These are phyloP conservation scores for Retiboletus flavoniger DNA, from an alignment of 1,284 basidiomycete genomes.

Conservation along the genomic window DNA sequence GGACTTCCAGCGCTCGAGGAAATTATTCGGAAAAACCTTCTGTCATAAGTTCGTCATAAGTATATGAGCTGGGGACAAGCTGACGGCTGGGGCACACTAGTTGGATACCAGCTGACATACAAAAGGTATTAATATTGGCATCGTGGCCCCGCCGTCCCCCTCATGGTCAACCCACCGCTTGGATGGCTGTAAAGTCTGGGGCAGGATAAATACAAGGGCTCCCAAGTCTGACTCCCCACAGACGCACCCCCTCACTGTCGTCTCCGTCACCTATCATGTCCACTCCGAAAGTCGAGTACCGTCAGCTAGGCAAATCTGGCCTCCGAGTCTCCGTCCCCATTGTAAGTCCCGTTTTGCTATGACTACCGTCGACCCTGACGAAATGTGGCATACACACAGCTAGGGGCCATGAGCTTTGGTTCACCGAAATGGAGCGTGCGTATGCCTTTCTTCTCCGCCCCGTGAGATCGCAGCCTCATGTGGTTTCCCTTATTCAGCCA, in stretches of 20 bases:
- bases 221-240: not conserved
- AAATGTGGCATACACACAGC: constrained; percentile 20
- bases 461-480: not conserved
- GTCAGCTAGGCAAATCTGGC: constrained; percentile 48
- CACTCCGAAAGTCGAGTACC: constrained; percentile 34
- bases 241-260: too few relatives aligned
- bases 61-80: not conserved
- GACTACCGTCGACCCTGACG: not conserved
- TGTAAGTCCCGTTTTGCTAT: constrained; percentile 18
- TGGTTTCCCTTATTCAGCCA: constrained; percentile 20
- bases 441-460: not conserved
- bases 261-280: constrained; percentile 2
- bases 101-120: not conserved
- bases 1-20: not conserved
- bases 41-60: too few relatives aligned
- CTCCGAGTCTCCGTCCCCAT: constrained; percentile 52
- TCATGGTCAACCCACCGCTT: not conserved
- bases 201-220: constrained; percentile 8
- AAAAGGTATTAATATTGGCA: not conserved
- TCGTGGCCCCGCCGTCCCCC: not conserved
- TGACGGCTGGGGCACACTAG: not conserved
- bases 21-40: not conserved
- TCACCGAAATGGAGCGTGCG: constrained; percentile 37
- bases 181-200: not conserved
- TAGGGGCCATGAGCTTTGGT: constrained; percentile 52